Percentiles rank a stretch among this genome's conserved stretches.
Conservation (phyloP, 2,329 filamentous ascomycete genomes). For the Lojkania enalia region DNA sequence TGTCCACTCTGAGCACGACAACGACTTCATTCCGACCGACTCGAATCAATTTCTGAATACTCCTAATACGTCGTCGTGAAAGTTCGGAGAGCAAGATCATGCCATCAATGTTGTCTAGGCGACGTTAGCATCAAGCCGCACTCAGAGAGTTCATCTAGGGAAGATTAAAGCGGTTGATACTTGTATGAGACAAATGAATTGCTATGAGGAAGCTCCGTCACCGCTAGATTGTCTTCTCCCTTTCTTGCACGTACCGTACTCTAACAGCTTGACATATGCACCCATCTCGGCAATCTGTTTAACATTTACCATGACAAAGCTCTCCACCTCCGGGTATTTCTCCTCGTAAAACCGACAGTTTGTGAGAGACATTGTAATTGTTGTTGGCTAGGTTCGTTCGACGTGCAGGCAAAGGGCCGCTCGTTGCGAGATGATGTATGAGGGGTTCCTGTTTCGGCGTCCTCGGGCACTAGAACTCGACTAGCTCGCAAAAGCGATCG, state of each 20-base stretch:
- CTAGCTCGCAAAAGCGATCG: too few species aligned
- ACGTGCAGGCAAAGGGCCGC: constrained; percentile 5
- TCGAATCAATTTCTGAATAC: constrained; percentile 98
- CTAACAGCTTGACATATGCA: constrained; percentile 97
- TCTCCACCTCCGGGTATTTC: constrained; percentile 97
- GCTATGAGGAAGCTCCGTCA: too few species aligned
- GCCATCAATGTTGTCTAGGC: constrained; percentile 93
- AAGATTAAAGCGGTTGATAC: too few species aligned
- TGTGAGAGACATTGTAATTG: constrained; percentile 82
- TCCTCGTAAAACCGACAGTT: constrained; percentile 98
- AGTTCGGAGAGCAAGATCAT: constrained; percentile 99
- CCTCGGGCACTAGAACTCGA: too few species aligned
- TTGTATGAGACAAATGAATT: too few species aligned
- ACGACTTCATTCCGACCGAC: constrained; percentile 98
- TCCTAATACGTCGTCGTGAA: constrained; percentile 95
- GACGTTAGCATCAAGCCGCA: not conserved
- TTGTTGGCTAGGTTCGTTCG: constrained; percentile 7
- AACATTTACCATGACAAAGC: constrained; percentile 99
- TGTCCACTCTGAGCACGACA: constrained; percentile 97
- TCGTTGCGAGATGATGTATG: constrained; percentile 1
- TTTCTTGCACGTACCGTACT: constrained; percentile 62
- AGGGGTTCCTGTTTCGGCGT: too few species aligned
- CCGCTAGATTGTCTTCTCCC: too few species aligned
- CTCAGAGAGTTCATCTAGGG: too few species aligned
- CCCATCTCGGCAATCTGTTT: constrained; percentile 99